Evolutionary conservation across 2,329 filamentous ascomycete genomes (phyloP).

Genomic region (Hymenoscyphus fraxineus): DNA sequence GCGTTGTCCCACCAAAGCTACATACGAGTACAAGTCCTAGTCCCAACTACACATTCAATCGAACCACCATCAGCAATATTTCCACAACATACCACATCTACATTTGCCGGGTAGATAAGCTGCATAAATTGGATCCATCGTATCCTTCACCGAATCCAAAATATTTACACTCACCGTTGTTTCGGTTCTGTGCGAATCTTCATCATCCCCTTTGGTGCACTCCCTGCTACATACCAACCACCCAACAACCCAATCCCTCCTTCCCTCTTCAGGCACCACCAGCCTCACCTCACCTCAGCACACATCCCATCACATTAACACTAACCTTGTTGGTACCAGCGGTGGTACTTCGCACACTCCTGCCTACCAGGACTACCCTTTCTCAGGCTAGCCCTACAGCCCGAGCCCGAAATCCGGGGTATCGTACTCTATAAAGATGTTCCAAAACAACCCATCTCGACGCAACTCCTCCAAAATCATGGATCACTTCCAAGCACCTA

Average conservation of each 20-base stretch:
- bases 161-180: not conserved
- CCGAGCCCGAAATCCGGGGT: not conserved
- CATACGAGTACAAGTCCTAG: no score
- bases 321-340: no score
- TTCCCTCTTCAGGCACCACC: not conserved
- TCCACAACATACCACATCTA: not conserved
- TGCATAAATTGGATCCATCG: not conserved
- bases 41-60: not conserved
- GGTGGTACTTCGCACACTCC: not conserved
- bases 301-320: not conserved
- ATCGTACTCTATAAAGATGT: not conserved
- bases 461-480: constrained; percentile 19
- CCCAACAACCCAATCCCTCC: not conserved
- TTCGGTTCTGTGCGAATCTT: not conserved
- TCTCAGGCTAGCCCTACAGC: constrained; percentile 14
- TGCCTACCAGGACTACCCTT: not conserved
- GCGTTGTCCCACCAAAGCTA: no score
- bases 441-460: constrained; percentile 17
- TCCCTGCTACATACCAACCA: not conserved
- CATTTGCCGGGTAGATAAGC: not conserved
- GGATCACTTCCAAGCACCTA: constrained; percentile 45
- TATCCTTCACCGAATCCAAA: not conserved
- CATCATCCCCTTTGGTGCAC: not conserved
- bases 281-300: not conserved
- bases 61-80: not conserved